phyloP scores from a whole-genome alignment of 495 filamentous ascomycete species.

The Talaromyces proteolyticus region DNA sequence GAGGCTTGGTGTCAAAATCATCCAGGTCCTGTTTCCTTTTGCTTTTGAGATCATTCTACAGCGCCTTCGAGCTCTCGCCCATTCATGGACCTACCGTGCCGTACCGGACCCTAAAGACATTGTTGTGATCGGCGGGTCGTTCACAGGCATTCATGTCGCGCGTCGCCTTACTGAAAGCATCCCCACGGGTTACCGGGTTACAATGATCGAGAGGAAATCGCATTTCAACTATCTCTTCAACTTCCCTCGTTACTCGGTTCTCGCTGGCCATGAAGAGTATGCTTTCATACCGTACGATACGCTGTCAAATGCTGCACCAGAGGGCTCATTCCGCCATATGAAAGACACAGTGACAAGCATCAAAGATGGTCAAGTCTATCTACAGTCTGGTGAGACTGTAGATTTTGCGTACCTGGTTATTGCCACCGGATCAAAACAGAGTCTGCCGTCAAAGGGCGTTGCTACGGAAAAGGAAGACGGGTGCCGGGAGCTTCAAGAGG shows the following conservation, averaged over 20 bases:
- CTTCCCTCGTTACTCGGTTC: conserved; percentile 37
- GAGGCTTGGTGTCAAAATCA: neutral
- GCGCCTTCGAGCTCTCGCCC: neutral
- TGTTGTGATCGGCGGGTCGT: conserved; percentile 51
- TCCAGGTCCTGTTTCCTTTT: neutral
- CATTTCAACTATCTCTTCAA: conserved; percentile 56
- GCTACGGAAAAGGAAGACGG: conserved; percentile 10
- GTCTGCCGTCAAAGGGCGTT: conserved; percentile 11
- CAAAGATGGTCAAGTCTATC: conserved; percentile 2
- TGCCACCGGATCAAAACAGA: conserved; percentile 20
- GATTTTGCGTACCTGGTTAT: conserved; percentile 29
- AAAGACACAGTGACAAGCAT: conserved; percentile 11
- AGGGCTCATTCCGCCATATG: conserved; percentile 38
- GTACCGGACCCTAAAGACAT: conserved; percentile 14
- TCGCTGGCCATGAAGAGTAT: conserved; percentile 30
- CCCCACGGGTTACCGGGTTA: conserved; percentile 41
- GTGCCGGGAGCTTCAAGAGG: conserved; percentile 11
- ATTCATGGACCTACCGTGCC: neutral
- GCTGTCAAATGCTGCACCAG: conserved; percentile 16
- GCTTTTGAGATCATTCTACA: neutral
- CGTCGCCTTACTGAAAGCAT: conserved; percentile 38
- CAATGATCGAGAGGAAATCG: conserved; percentile 51
- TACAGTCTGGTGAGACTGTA: conserved; percentile 11
- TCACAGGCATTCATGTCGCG: conserved; percentile 43
- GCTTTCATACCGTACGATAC: conserved; percentile 39